Conservation (phyloP, 2,329 filamentous ascomycete species). For the Botrytis squamosa region DNA sequence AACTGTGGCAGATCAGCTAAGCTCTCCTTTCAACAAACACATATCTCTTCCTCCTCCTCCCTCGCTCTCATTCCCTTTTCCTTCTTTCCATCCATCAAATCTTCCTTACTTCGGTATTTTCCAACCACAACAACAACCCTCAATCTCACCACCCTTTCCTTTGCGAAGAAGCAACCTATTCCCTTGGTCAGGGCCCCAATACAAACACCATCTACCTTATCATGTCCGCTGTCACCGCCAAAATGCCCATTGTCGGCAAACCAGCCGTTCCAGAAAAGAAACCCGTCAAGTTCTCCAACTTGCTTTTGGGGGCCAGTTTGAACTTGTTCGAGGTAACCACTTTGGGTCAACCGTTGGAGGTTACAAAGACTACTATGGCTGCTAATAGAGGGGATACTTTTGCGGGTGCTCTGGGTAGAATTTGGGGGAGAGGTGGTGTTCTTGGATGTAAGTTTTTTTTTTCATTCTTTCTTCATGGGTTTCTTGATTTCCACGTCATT, state of each 20-base stretch:
- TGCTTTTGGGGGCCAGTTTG: slow-evolving; percentile 58
- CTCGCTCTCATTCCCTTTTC: not conserved
- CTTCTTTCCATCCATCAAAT: not conserved
- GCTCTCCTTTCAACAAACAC: slow-evolving; percentile 15
- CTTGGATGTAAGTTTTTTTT: slow-evolving; percentile 73
- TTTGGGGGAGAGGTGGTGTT: slow-evolving; percentile 91
- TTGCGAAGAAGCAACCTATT: slow-evolving; percentile 81
- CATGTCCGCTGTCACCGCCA: slow-evolving; percentile 60
- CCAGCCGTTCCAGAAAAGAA: slow-evolving; percentile 80
- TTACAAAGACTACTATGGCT: slow-evolving; percentile 99
- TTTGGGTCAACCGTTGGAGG: slow-evolving; percentile 81
- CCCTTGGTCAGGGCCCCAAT: slow-evolving; percentile 96
- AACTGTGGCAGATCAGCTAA: not conserved
- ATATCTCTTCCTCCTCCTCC: not conserved
- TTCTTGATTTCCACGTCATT: not conserved
- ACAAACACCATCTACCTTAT: slow-evolving; percentile 50
- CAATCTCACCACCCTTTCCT: slow-evolving; percentile 9
- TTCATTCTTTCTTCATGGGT: not conserved
- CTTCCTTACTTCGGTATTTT: not conserved
- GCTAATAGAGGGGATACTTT: slow-evolving; percentile 92
- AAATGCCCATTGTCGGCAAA: slow-evolving; percentile 40
- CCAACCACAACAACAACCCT: not conserved
- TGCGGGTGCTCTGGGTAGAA: slow-evolving; percentile 72
- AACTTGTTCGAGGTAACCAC: slow-evolving; percentile 52
- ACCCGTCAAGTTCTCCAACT: slow-evolving; percentile 99